These are phyloP conservation scores for Aspergillus spinulosporus DNA, from an alignment of 2,329 filamentous ascomycete genomes.

Conservation along the genomic window DNA sequence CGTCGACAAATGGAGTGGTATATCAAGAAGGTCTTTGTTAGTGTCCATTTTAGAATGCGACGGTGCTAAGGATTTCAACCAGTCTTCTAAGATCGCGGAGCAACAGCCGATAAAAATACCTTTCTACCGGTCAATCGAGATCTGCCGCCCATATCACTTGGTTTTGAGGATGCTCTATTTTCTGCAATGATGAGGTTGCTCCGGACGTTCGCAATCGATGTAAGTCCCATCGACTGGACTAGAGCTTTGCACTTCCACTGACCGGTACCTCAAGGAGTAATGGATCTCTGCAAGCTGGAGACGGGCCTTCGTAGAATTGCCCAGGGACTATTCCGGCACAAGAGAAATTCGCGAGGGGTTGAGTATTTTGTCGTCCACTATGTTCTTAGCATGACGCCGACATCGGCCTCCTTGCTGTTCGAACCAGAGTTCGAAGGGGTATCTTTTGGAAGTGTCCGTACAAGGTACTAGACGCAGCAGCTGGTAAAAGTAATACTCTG, in stretches of 20 bases:
- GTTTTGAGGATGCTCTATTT: too few species aligned
- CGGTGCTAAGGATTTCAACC: neutral
- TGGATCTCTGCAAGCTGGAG: slow-evolving; percentile 19
- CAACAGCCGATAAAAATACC: slow-evolving; percentile 17
- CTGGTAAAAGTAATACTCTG: too few species aligned
- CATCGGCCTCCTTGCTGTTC: slow-evolving; percentile 27
- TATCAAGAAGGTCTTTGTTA: slow-evolving; percentile 24
- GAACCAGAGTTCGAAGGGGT: slow-evolving; percentile 28
- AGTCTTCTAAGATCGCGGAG: slow-evolving; percentile 19
- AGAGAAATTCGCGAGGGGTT: slow-evolving; percentile 18
- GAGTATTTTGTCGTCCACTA: slow-evolving; percentile 18
- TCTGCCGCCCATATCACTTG: too few species aligned
- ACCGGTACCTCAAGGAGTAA: slow-evolving; percentile 13
- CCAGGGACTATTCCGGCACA: slow-evolving; percentile 18
- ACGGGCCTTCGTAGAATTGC: slow-evolving; percentile 26
- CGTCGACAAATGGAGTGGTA: slow-evolving; percentile 21
- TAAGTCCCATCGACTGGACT: neutral
- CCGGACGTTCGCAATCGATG: neutral
- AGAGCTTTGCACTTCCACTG: too few species aligned
- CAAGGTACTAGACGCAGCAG: slow-evolving; percentile 20
- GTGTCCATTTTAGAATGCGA: too few species aligned
- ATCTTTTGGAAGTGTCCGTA: slow-evolving; percentile 25
- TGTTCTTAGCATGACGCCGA: slow-evolving; percentile 22
- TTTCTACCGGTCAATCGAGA: neutral
- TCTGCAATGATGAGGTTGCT: too few species aligned